phyloP scores from a whole-genome alignment of 768 basidiomycete genomes.

The Kwoniella sp. region DNA sequence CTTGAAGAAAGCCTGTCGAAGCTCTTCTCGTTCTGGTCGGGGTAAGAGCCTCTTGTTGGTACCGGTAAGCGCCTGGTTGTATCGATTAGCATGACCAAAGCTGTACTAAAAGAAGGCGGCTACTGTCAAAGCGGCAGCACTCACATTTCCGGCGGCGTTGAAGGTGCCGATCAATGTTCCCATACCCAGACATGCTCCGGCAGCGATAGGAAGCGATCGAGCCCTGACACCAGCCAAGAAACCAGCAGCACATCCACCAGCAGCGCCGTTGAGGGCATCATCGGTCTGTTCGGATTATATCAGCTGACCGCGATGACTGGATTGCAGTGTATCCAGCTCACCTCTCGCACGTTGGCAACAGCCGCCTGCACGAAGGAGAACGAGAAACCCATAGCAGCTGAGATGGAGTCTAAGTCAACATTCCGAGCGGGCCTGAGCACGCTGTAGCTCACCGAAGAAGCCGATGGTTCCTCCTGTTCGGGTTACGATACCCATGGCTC shows the following conservation, averaged over 20 bases:
- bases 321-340: conserved; percentile 40
- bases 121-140: conserved; percentile 7
- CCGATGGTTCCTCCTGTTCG: conserved; percentile 85
- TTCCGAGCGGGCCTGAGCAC: no score
- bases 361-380: conserved; percentile 77
- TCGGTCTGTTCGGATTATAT: conserved; percentile 50
- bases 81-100: not conserved
- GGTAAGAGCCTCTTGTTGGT: conserved; percentile 36
- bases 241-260: conserved; percentile 87
- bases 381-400: conserved; percentile 83
- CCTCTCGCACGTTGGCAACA: conserved; percentile 72
- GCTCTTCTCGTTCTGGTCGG: conserved; percentile 59
- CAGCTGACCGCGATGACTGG: conserved; percentile 4
- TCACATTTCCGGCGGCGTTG: conserved; percentile 66
- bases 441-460: conserved; percentile 75
- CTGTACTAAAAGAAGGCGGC: not conserved
- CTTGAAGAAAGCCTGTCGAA: conserved; percentile 79
- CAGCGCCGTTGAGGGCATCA: conserved; percentile 76
- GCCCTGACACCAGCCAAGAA: conserved; percentile 84
- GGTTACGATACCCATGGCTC: conserved; percentile 79
- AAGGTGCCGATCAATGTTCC: conserved; percentile 76
- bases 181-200: conserved; percentile 71
- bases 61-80: conserved; percentile 37
- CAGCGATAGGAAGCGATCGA: conserved; percentile 74
- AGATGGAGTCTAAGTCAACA: no score